These are phyloP conservation scores for Acanthamoeba castellanii DNA, from an alignment of 208 protist genomes.

Conservation along the genomic window DNA sequence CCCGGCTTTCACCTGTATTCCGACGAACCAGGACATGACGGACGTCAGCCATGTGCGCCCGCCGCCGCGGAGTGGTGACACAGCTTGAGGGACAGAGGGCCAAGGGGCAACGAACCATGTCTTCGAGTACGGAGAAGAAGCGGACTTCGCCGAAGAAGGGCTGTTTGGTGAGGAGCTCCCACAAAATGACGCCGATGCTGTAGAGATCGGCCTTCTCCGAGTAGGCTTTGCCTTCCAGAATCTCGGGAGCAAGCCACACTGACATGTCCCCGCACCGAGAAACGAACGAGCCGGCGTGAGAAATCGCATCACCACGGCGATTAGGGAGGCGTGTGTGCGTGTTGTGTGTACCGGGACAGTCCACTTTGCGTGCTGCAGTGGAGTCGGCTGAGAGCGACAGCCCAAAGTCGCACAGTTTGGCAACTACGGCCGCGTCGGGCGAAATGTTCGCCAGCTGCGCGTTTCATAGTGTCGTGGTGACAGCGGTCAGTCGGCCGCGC, in stretches of 20 bases:
- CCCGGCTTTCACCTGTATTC: neutral
- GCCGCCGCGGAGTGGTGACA: too few relatives aligned
- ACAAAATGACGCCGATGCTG: constrained; percentile 10
- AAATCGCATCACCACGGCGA: too few relatives aligned
- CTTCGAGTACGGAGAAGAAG: constrained; percentile 21
- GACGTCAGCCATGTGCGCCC: too few relatives aligned
- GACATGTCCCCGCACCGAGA: neutral
- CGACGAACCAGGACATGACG: too few relatives aligned
- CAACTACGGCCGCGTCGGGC: neutral
- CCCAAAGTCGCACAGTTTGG: constrained; percentile 59
- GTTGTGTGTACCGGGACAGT: constrained; percentile 35
- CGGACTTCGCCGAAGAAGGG: constrained; percentile 75
- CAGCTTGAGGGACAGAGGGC: neutral
- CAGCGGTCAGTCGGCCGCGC: too few relatives aligned
- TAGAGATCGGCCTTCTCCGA: neutral
- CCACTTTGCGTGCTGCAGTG: neutral
- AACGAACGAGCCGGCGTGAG: neutral
- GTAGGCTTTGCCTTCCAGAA: constrained; percentile 5
- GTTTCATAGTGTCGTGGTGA: too few relatives aligned
- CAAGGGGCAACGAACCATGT: neutral
- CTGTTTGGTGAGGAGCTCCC: constrained; percentile 62
- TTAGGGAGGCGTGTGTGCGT: too few relatives aligned
- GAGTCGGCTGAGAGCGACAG: neutral
- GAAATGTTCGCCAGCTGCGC: neutral
- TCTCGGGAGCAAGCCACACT: constrained; percentile 57